These are phyloP conservation scores for Dictyostelium brefeldianum DNA, from an alignment of 78 protist species.

Conservation along the genomic window DNA sequence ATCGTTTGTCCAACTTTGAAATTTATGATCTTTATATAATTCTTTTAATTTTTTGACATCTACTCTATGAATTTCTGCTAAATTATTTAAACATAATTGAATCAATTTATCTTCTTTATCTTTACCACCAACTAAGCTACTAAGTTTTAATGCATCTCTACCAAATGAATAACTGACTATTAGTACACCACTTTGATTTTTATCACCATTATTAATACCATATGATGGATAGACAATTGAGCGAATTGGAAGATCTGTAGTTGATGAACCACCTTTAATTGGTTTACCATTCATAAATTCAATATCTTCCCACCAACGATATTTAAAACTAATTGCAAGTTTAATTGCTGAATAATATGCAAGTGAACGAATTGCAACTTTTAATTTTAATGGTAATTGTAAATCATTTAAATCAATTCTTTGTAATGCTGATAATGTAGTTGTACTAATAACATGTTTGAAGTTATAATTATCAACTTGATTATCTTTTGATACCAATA, in stretches of 20 bases:
- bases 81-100: background rate
- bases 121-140: background rate
- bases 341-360: background rate
- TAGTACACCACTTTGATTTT: background rate
- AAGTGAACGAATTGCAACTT: constrained; percentile 14
- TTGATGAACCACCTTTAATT: constrained; percentile 32
- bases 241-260: constrained; percentile 44
- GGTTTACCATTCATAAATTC: constrained; percentile 42
- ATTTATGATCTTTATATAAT: background rate
- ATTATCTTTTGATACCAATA: background rate
- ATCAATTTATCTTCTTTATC: background rate
- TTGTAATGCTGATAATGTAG: constrained; percentile 14
- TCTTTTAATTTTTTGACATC: background rate
- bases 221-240: constrained; percentile 31
- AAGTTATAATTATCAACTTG: background rate
- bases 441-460: constrained; percentile 31
- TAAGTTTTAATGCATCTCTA: constrained; percentile 5
- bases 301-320: constrained; percentile 55
- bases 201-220: constrained; percentile 3
- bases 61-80: constrained; percentile 23
- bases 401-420: constrained; percentile 19
- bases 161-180: constrained; percentile 6
- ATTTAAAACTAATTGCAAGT: background rate
- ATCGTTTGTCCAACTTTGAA: constrained; percentile 15
- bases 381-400: background rate